Evolutionary conservation across 371 early-diverging fungal genomes (phyloP).

Genomic region (Lichtheimia hyalospora): DNA sequence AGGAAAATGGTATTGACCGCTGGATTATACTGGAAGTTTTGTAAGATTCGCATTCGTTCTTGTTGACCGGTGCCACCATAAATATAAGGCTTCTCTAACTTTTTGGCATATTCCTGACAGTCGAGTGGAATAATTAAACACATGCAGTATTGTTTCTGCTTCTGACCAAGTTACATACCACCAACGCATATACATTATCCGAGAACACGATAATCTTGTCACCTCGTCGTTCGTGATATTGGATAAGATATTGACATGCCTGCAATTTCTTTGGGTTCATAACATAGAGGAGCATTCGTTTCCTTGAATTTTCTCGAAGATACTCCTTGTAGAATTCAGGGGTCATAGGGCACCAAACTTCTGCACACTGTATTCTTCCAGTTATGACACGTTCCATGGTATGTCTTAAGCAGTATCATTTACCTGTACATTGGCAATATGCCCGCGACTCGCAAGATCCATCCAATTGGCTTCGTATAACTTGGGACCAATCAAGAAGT

Average conservation of each 20-base stretch:
- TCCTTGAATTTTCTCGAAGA: constrained; percentile 72
- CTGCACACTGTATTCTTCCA: constrained; percentile 72
- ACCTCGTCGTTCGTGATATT: constrained; percentile 93
- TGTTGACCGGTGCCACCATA: constrained; percentile 96
- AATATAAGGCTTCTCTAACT: constrained; percentile 92
- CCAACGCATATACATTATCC: constrained; percentile 98
- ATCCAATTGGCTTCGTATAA: constrained; percentile 99
- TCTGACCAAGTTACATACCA: constrained; percentile 43
- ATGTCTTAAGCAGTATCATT: neutral
- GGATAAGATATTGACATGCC: constrained; percentile 96
- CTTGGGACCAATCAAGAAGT: constrained; percentile 99
- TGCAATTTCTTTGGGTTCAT: constrained; percentile 99
- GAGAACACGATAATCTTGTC: constrained; percentile 99
- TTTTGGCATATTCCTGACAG: constrained; percentile 83
- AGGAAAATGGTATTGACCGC: constrained; percentile 95
- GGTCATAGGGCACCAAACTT: constrained; percentile 99
- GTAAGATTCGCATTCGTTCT: constrained; percentile 95
- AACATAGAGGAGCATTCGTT: constrained; percentile 87
- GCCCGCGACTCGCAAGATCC: constrained; percentile 96
- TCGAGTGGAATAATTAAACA: neutral
- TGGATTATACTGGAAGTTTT: constrained; percentile 96
- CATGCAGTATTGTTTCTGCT: neutral
- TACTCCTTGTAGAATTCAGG: constrained; percentile 98
- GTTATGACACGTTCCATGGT: neutral
- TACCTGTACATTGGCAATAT: constrained; percentile 97